phyloP scores from a whole-genome alignment of 495 filamentous ascomycete species.

The Podospora australis region DNA sequence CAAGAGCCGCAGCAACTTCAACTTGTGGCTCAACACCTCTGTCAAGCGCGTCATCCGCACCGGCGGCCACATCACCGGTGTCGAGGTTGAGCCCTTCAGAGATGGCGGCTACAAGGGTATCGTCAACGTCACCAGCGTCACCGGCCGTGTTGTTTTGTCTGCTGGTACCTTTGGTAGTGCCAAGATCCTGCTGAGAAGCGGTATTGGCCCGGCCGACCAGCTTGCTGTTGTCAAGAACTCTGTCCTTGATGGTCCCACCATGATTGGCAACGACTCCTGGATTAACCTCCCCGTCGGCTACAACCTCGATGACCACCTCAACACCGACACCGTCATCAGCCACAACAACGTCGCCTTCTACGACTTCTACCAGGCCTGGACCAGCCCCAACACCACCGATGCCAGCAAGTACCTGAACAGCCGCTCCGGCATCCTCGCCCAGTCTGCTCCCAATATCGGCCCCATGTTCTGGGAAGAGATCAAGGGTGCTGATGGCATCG shows the following conservation, averaged over 20 bases:
- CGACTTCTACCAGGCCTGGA: slow-evolving; percentile 58
- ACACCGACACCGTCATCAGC: slow-evolving; percentile 60
- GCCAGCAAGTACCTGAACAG: slow-evolving; percentile 31
- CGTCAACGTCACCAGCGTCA: slow-evolving; percentile 50
- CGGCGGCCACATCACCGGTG: slow-evolving; percentile 55
- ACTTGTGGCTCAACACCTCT: slow-evolving; percentile 56
- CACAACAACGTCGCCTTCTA: slow-evolving; percentile 56
- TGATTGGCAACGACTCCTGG: slow-evolving; percentile 51
- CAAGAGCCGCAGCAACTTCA: slow-evolving; percentile 56
- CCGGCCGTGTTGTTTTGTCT: slow-evolving; percentile 62
- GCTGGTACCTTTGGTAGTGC: slow-evolving; percentile 67
- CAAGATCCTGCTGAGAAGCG: slow-evolving; percentile 57
- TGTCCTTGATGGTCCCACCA: slow-evolving; percentile 44
- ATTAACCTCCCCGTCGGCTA: slow-evolving; percentile 69
- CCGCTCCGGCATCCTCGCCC: slow-evolving; percentile 57
- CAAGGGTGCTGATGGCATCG: slow-evolving; percentile 54
- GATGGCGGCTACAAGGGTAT: slow-evolving; percentile 52
- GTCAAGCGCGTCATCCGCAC: slow-evolving; percentile 60
- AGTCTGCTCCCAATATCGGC: slow-evolving; percentile 63
- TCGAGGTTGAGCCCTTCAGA: slow-evolving; percentile 56
- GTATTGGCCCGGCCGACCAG: slow-evolving; percentile 60
- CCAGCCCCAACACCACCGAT: slow-evolving; percentile 34
- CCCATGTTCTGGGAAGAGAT: slow-evolving; percentile 58
- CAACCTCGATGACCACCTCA: slow-evolving; percentile 67
- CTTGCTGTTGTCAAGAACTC: slow-evolving; percentile 50